Percentiles rank a stretch among this genome's conserved stretches.
Evolutionary conservation across 169 alveolate species (phyloP).

Genomic region (Perkinsus marinus): DNA sequence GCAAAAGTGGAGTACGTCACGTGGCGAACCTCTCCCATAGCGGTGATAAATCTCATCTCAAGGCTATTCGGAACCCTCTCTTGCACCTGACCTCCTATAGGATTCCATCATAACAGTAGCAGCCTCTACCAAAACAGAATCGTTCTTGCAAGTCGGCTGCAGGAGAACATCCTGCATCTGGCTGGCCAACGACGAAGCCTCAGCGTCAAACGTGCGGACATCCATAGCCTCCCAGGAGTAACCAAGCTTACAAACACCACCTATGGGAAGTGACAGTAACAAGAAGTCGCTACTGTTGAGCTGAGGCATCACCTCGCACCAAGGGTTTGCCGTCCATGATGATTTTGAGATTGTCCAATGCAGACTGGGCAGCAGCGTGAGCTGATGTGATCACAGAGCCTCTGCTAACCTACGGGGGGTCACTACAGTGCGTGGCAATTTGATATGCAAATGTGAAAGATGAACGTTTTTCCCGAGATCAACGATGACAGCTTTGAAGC

Average conservation of each 20-base stretch:
- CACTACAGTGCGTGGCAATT: too few species aligned
- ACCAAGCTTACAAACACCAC: not conserved
- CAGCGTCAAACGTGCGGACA: not conserved
- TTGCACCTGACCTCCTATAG: not conserved
- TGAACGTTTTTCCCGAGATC: too few species aligned
- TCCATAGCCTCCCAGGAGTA: not conserved
- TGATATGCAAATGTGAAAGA: too few species aligned
- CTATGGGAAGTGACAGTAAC: not conserved
- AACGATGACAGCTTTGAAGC: too few species aligned
- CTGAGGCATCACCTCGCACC: not conserved
- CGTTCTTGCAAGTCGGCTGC: not conserved
- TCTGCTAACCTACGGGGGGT: not conserved
- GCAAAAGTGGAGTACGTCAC: not conserved
- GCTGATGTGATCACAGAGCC: not conserved
- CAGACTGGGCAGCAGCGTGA: not conserved
- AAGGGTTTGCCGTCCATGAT: not conserved
- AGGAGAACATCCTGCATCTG: not conserved
- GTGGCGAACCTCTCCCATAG: not conserved
- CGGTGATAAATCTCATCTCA: not conserved
- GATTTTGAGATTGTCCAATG: not conserved
- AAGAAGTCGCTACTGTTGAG: not conserved
- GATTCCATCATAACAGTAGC: not conserved
- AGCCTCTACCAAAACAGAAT: not conserved
- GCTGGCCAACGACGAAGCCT: not conserved
- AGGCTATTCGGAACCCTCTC: not conserved